Conservation (phyloP, 345 rosid genomes). For the rapeseed (Brassica napus) region Da-Ae NC_063438.1:10792501-10793000, state of each 20-base stretch:
- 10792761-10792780: slow-evolving; percentile 71
- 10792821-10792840: slow-evolving; percentile 48
- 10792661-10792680: slow-evolving; percentile 64
- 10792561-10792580: slow-evolving; percentile 13
- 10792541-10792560: background rate
- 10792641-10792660: slow-evolving; percentile 66
- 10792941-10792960: slow-evolving; percentile 47
- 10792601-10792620: slow-evolving; percentile 69
- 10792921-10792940: slow-evolving; percentile 39
- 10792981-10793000: background rate
- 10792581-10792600: slow-evolving; percentile 3
- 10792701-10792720: slow-evolving; percentile 54
- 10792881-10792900: slow-evolving; percentile 79
- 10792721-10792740: slow-evolving; percentile 1
- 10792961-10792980: background rate
- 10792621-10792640: slow-evolving; percentile 59
- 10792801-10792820: slow-evolving; percentile 51
- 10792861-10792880: slow-evolving; percentile 46
- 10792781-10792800: slow-evolving; percentile 77
- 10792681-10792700: slow-evolving; percentile 65
- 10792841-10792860: slow-evolving; percentile 51
- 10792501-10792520: slow-evolving; percentile 60
- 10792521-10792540: slow-evolving; percentile 53
- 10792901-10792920: slow-evolving; percentile 38
- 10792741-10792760: background rate